These are phyloP conservation scores for Grosmannia serpens DNA, from an alignment of 2,329 filamentous ascomycete genomes.

Conservation along the genomic window DNA sequence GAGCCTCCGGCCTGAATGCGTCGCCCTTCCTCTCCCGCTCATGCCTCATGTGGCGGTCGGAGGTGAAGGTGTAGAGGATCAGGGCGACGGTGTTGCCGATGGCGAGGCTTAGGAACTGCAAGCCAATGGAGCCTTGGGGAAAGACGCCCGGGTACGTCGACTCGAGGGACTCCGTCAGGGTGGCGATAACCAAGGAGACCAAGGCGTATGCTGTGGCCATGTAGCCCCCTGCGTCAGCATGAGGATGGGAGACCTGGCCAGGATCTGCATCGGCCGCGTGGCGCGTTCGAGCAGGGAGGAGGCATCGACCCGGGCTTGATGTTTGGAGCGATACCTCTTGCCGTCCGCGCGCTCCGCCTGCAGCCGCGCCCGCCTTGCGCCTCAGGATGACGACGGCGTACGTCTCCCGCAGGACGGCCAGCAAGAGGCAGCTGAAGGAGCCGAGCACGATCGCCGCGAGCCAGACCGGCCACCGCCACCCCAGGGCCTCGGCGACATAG, in stretches of 20 bases:
- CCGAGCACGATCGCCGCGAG: not conserved
- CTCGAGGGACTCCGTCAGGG: not conserved
- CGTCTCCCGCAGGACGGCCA: not conserved
- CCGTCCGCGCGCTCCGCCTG: not conserved
- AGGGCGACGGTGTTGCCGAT: not conserved
- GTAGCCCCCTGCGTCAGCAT: not conserved
- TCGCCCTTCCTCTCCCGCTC: not conserved
- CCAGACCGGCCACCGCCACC: not conserved
- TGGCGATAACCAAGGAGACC: slow-evolving; percentile 1
- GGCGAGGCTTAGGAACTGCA: not conserved
- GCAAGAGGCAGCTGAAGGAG: not conserved
- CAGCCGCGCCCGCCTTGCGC: not conserved
- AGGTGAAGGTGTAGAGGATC: not conserved
- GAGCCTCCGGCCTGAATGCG: not conserved
- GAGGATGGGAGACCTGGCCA: not conserved
- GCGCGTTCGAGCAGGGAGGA: not conserved
- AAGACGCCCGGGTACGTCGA: not conserved
- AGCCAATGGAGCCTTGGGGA: not conserved
- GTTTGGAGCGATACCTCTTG: not conserved
- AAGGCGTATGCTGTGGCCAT: not conserved
- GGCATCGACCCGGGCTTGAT: not conserved
- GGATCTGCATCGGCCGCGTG: not conserved
- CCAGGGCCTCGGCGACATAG: not conserved
- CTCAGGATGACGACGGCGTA: not conserved
- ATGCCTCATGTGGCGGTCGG: not conserved